Percentiles rank a stretch among this genome's conserved stretches.
Evolutionary conservation across 1,284 basidiomycete species (phyloP).

Genomic region (Sporisorium iseilematis-ciliati): DNA sequence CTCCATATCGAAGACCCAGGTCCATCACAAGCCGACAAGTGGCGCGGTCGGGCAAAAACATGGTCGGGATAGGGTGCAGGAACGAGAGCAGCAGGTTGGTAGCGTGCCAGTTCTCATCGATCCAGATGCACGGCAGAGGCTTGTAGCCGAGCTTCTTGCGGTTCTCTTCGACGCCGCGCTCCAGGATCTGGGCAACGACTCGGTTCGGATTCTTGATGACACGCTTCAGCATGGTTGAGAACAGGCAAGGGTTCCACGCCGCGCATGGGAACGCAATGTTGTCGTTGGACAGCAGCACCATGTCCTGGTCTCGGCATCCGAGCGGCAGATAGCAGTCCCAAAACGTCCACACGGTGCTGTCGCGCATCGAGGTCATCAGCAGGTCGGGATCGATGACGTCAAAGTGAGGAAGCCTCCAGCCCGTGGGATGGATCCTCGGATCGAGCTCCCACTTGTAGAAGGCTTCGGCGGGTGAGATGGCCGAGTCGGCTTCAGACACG

Average conservation of each 20-base stretch:
- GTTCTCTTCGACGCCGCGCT: slow-evolving; percentile 28
- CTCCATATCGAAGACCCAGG: slow-evolving; percentile 31
- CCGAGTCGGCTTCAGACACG: slow-evolving; percentile 4
- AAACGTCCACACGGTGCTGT: slow-evolving; percentile 48
- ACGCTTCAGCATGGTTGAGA: slow-evolving; percentile 30
- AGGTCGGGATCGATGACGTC: slow-evolving; percentile 36
- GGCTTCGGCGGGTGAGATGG: slow-evolving; percentile 14
- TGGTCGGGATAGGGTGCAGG: slow-evolving; percentile 44
- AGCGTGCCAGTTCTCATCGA: slow-evolving; percentile 47
- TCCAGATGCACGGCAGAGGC: slow-evolving; percentile 30
- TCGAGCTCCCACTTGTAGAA: slow-evolving; percentile 16
- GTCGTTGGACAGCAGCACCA: slow-evolving; percentile 44
- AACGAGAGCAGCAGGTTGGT: slow-evolving; percentile 49
- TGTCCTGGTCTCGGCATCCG: slow-evolving; percentile 46
- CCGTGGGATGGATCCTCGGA: slow-evolving; percentile 17
- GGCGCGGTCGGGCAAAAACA: slow-evolving; percentile 37
- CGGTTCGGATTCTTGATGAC: slow-evolving; percentile 30
- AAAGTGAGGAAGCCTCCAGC: slow-evolving; percentile 29
- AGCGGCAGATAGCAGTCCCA: slow-evolving; percentile 53
- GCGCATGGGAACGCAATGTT: slow-evolving; percentile 46
- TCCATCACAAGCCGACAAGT: slow-evolving; percentile 34
- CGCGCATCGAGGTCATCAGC: slow-evolving; percentile 28
- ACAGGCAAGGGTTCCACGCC: slow-evolving; percentile 47
- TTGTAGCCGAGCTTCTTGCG: slow-evolving; percentile 26
- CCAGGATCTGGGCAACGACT: slow-evolving; percentile 17